Percentiles rank a stretch among this genome's conserved stretches.
Evolutionary conservation across 495 filamentous ascomycete genomes (phyloP).

Genomic region (Talaromyces trachyspermus): DNA sequence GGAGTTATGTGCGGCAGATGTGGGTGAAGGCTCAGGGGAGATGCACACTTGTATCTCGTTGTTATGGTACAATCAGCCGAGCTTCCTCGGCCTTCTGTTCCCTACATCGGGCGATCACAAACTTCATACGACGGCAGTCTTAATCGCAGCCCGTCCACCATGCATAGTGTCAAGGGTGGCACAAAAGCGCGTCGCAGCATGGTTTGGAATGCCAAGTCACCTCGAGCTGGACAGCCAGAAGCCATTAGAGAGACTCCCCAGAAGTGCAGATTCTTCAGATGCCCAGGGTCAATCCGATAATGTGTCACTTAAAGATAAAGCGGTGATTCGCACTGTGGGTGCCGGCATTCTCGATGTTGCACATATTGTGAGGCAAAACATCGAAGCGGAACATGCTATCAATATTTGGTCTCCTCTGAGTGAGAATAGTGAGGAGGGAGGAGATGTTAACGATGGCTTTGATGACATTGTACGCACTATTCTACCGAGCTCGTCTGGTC

Average conservation of each 20-base stretch:
- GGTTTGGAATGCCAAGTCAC: slow-evolving; percentile 60
- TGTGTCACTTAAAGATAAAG: slow-evolving; percentile 33
- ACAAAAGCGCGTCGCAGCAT: slow-evolving; percentile 63
- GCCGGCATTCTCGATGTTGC: slow-evolving; percentile 78
- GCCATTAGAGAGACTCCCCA: slow-evolving; percentile 39
- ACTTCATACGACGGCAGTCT: slow-evolving; percentile 33
- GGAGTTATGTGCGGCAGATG: slow-evolving; percentile 72
- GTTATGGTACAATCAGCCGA: slow-evolving; percentile 67
- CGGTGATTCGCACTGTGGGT: slow-evolving; percentile 62
- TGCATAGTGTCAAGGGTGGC: slow-evolving; percentile 32
- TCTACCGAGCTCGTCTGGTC: slow-evolving; percentile 60
- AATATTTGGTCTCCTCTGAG: slow-evolving; percentile 68
- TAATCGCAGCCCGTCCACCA: slow-evolving; percentile 18
- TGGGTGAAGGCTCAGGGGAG: slow-evolving; percentile 64
- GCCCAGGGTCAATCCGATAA: slow-evolving; percentile 37
- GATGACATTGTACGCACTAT: slow-evolving; percentile 69
- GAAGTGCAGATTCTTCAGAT: slow-evolving; percentile 48
- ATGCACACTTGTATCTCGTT: slow-evolving; percentile 71
- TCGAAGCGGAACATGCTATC: slow-evolving; percentile 68
- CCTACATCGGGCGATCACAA: slow-evolving; percentile 20
- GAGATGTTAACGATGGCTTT: slow-evolving; percentile 54
- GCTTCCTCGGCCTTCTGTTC: slow-evolving; percentile 34
- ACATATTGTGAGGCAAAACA: slow-evolving; percentile 64
- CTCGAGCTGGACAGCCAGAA: slow-evolving; percentile 23
- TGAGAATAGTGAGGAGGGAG: slow-evolving; percentile 46